Percentiles rank a stretch among this genome's conserved stretches.
Evolutionary conservation across 139 green algal genomes (phyloP).

Genomic region (Coccomyxa sp.): DNA sequence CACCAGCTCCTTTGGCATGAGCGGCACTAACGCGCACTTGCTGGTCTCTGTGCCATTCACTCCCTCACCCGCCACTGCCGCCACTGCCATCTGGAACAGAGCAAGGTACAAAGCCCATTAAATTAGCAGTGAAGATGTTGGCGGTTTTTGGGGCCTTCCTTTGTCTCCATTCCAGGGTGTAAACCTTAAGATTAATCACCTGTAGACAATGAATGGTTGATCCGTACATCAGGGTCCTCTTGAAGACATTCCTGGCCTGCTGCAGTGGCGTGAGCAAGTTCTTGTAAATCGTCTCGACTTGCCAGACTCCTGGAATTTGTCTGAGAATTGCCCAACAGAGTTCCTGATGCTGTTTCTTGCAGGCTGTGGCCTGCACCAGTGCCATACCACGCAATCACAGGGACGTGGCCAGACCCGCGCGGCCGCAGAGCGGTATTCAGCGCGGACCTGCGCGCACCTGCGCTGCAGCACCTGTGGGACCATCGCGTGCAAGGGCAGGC

Average conservation of each 20-base stretch:
- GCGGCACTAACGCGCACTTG: conserved; percentile 74
- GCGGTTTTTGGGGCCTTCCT: too few relatives aligned
- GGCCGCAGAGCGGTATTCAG: background rate
- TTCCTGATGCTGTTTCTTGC: background rate
- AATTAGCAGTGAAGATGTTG: background rate
- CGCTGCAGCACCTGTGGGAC: conserved; percentile 38
- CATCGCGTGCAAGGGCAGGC: conserved; percentile 29
- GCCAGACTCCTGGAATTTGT: too few relatives aligned
- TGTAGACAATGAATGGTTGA: too few relatives aligned
- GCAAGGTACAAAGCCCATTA: background rate
- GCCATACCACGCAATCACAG: background rate
- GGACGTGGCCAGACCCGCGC: background rate
- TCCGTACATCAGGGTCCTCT: too few relatives aligned
- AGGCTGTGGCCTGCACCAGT: conserved; percentile 11
- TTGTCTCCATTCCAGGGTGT: too few relatives aligned
- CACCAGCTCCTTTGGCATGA: conserved; percentile 84
- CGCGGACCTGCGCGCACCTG: background rate
- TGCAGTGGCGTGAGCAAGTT: too few relatives aligned
- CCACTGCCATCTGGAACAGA: background rate
- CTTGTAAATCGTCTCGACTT: too few relatives aligned
- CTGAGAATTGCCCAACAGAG: too few relatives aligned
- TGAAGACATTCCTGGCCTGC: too few relatives aligned
- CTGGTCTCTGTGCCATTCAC: background rate
- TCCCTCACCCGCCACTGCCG: background rate
- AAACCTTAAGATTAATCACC: too few relatives aligned